These are phyloP conservation scores for Hyparrhenia diplandra DNA, from an alignment of 176 grass and related monocot genomes.

Conservation along the genomic window DNA sequence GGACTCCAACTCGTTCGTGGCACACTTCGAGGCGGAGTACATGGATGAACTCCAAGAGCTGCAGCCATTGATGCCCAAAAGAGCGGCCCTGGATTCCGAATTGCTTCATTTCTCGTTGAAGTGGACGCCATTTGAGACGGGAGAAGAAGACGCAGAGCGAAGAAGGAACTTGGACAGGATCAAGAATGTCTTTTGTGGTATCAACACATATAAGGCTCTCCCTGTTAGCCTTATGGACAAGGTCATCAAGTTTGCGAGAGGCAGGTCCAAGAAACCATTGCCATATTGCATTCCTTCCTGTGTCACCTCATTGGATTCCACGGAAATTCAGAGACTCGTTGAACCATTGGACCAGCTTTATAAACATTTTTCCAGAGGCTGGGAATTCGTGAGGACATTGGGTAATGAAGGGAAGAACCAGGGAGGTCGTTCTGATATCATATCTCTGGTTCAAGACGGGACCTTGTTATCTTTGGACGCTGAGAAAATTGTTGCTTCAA, in stretches of 20 bases:
- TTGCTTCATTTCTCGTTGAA: too few relatives aligned
- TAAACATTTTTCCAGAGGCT: not conserved
- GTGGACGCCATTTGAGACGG: not conserved
- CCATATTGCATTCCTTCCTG: constrained; percentile 16
- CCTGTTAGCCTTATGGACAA: not conserved
- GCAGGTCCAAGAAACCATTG: constrained; percentile 7
- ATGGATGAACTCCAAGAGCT: not conserved
- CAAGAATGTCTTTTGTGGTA: not conserved
- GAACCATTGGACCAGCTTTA: not conserved
- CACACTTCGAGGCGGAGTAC: not conserved
- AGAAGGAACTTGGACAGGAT: not conserved
- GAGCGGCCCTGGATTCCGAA: not conserved
- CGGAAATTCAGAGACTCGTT: not conserved
- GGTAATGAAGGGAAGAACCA: not conserved
- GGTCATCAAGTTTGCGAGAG: not conserved
- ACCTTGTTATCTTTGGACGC: not conserved
- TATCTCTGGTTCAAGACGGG: constrained; percentile 8
- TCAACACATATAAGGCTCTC: not conserved
- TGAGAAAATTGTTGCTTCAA: not conserved
- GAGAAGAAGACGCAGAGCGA: not conserved
- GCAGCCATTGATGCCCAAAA: not conserved
- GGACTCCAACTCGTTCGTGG: not conserved
- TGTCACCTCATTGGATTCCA: not conserved
- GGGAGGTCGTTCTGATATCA: not conserved
- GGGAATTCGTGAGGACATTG: not conserved